Evolutionary conservation across 2,329 filamentous ascomycete species (phyloP).

Genomic region (Claviceps monticola): DNA sequence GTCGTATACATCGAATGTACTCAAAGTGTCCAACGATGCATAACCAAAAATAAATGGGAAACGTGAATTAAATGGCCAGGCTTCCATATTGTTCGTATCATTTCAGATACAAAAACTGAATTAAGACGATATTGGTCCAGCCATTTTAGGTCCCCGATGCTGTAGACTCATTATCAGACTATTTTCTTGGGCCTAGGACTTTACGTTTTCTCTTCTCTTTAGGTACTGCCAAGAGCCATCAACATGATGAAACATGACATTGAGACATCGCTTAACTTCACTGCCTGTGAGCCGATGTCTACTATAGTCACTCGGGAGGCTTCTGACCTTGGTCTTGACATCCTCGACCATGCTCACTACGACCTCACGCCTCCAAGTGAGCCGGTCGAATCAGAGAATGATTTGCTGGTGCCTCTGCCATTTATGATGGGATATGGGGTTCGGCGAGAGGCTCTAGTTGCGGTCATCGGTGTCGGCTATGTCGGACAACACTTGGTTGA

Average conservation of each 20-base stretch:
- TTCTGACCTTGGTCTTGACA: conserved; percentile 1
- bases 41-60: not conserved
- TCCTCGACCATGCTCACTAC: conserved; percentile 15
- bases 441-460: conserved; percentile 22
- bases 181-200: not conserved
- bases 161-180: not conserved
- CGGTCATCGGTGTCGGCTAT: conserved; percentile 38
- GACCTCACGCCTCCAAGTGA: conserved; percentile 22
- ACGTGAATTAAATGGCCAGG: not conserved
- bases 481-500: conserved; percentile 35
- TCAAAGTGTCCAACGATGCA: not conserved
- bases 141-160: not conserved
- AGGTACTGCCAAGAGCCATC: not conserved
- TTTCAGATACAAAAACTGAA: not conserved
- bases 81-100: not conserved
- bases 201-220: not conserved
- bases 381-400: conserved; percentile 12
- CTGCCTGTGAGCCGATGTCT: not conserved
- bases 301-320: not conserved
- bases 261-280: not conserved
- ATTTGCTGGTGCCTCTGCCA: conserved; percentile 4
- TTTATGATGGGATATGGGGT: conserved; percentile 4
- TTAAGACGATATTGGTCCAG: not conserved
- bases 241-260: not conserved
- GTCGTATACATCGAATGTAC: not conserved